These are phyloP conservation scores for Ophiostoma piceae DNA, from an alignment of 2,329 filamentous ascomycete genomes.

Conservation along the genomic window DNA sequence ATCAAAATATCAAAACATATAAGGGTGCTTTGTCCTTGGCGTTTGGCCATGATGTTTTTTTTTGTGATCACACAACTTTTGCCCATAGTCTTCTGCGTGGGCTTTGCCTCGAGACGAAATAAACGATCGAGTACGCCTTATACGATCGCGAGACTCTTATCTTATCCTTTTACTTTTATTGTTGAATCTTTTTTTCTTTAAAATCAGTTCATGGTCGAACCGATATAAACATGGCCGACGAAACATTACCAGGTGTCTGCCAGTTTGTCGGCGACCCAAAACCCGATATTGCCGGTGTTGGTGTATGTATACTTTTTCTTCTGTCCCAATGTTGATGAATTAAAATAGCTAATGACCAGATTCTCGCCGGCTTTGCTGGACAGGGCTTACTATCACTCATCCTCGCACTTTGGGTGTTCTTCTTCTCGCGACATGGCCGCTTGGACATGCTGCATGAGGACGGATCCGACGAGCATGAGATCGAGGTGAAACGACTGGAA, in stretches of 20 bases:
- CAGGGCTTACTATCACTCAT: not conserved
- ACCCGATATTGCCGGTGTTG: not conserved
- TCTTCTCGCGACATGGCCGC: not conserved
- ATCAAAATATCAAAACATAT: not conserved
- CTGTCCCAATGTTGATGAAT: not conserved
- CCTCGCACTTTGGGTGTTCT: not conserved
- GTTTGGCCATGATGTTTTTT: too few species aligned
- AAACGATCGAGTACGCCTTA: not conserved
- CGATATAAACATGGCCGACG: not conserved
- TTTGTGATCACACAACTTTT: not conserved
- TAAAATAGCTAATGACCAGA: not conserved
- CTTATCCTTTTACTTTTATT: too few species aligned
- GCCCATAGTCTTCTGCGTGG: not conserved
- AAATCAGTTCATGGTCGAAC: too few species aligned
- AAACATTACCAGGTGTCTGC: not conserved
- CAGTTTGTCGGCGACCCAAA: not conserved
- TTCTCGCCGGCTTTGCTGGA: not conserved
- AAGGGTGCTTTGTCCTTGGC: not conserved
- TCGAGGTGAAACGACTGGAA: not conserved
- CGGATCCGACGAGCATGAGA: not conserved
- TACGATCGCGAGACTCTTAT: not conserved
- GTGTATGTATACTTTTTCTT: not conserved
- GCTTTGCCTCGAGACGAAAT: not conserved
- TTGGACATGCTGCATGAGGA: conserved; percentile 1
- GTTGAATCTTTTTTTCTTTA: too few species aligned